Evolutionary conservation across 225 moss, liverwort and hornwort genomes (phyloP).

Genomic region (Bryum argenteum): DNA sequence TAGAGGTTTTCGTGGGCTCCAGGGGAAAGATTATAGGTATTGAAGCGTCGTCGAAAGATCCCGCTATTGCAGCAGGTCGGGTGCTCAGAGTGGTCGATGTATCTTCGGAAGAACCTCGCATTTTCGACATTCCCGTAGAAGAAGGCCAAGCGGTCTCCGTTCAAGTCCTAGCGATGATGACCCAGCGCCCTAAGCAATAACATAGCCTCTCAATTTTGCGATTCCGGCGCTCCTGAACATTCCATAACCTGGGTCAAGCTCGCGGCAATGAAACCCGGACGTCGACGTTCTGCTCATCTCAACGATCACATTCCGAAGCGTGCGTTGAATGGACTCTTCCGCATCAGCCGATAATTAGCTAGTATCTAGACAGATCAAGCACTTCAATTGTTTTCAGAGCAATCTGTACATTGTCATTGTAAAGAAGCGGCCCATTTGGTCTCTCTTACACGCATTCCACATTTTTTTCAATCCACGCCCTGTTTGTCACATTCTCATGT

Average conservation of each 20-base stretch:
- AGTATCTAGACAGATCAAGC: constrained; percentile 22
- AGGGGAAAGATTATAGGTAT: constrained; percentile 54
- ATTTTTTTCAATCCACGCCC: neutral
- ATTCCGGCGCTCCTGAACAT: constrained; percentile 2
- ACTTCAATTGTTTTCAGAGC: constrained; percentile 20
- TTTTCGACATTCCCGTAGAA: constrained; percentile 54
- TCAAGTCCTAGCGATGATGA: constrained; percentile 53
- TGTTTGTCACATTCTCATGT: neutral
- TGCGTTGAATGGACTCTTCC: constrained; percentile 6
- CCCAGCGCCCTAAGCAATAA: constrained; percentile 14
- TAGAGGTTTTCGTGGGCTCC: constrained; percentile 41
- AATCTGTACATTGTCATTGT: constrained; percentile 36
- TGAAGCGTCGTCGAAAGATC: constrained; percentile 6
- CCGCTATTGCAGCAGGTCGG: neutral
- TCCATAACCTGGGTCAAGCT: constrained; percentile 21
- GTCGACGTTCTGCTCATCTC: constrained; percentile 15
- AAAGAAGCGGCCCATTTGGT: constrained; percentile 30
- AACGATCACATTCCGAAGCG: constrained; percentile 6
- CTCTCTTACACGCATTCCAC: constrained; percentile 17
- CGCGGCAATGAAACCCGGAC: constrained; percentile 19
- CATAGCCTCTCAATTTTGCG: neutral
- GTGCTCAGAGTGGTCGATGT: constrained; percentile 47
- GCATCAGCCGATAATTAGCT: neutral
- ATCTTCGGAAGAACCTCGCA: constrained; percentile 24
- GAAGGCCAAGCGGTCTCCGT: constrained; percentile 42